Evolutionary conservation across 140 eudicot genomes (phyloP), one percentile per base, ranked within the genome.

Genomic region (Erigeron philadelphicus): DNA sequence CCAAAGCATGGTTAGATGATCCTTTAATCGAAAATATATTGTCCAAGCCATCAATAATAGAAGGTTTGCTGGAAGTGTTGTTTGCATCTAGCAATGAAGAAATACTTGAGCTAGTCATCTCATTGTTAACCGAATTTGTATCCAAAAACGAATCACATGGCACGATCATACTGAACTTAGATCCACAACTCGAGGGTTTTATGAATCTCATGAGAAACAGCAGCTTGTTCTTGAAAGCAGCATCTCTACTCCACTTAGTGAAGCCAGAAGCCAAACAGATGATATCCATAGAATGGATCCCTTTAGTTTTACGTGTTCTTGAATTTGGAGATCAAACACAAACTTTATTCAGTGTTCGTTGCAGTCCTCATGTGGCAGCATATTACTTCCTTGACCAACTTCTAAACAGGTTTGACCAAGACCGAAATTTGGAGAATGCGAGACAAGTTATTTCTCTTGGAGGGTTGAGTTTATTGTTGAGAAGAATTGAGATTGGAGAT

Each of bases 241-340:
- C 96, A n/a, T 74, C 78, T 19, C 44, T 88, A 21, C 94, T 88
- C 40, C 84, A 88, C 75, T 45, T 86, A 12, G 75, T 84, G 77
- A 84, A 80, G 54, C 94, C 94, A 16, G 77, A 78, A 72, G 86
- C 90, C 4, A 80, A 82, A 71, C 96, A 84, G 72, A 79, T 88
- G 96, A 78, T 65, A 60, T 82, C 88, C 1, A 38, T 63, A 0
- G 90, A 88, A 47, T 88, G 96, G 96, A 47, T 88, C 40, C 96
- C 96, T 60, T 62, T 86, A 49, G 86, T 86, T 60, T 80, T 88
- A 15, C 84, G 96, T 35, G 96, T 88, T 41, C 70, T 88, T 7
- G 96, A 88, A 38, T 88, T 86, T 55, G 96, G 94, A 13, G 96
- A 88, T 73, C 96, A 88, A 56, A 61, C 76, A 19, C 94, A 88